Evolutionary conservation across 176 grass and related monocot species (phyloP).

Genomic region (Typha latifolia): DNA sequence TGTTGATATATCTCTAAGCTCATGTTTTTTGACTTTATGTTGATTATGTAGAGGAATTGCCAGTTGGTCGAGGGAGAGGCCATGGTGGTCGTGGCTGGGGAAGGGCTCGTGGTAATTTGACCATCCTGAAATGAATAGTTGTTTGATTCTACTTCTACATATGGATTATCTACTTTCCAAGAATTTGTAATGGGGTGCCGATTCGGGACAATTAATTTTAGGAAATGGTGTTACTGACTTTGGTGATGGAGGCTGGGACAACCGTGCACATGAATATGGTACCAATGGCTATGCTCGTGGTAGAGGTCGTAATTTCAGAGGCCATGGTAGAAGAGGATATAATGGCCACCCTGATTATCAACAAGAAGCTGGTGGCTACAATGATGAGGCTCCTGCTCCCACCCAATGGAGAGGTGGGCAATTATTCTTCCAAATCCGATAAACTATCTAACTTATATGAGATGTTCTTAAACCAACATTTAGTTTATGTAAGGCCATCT

Average conservation of each 20-base stretch:
- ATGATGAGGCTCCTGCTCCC: constrained; percentile 51
- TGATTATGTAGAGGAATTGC: constrained; percentile 55
- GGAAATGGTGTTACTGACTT: constrained; percentile 52
- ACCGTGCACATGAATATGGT: constrained; percentile 30
- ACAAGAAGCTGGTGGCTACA: constrained; percentile 49
- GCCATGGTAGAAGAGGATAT: constrained; percentile 42
- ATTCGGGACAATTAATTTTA: constrained; percentile 22
- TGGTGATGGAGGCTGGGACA: constrained; percentile 43
- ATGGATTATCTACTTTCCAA: too few species aligned
- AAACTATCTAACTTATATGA: neutral
- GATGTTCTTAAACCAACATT: neutral
- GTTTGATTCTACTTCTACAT: too few species aligned
- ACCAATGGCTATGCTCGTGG: constrained; percentile 47
- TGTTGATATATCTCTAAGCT: neutral
- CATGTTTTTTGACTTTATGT: constrained; percentile 18
- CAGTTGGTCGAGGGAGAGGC: constrained; percentile 61
- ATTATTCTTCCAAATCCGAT: neutral
- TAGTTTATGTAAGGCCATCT: neutral
- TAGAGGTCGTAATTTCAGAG: constrained; percentile 52
- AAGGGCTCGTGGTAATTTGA: constrained; percentile 31
- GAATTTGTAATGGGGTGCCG: neutral
- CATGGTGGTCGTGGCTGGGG: constrained; percentile 41
- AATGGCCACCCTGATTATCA: constrained; percentile 55
- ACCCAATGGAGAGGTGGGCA: constrained; percentile 40
- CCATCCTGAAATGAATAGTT: too few species aligned